Evolutionary conservation across 805 yeast species (phyloP), one percentile per base, ranked within the genome.

Genomic region (Nakazawaea ambrosiae): DNA sequence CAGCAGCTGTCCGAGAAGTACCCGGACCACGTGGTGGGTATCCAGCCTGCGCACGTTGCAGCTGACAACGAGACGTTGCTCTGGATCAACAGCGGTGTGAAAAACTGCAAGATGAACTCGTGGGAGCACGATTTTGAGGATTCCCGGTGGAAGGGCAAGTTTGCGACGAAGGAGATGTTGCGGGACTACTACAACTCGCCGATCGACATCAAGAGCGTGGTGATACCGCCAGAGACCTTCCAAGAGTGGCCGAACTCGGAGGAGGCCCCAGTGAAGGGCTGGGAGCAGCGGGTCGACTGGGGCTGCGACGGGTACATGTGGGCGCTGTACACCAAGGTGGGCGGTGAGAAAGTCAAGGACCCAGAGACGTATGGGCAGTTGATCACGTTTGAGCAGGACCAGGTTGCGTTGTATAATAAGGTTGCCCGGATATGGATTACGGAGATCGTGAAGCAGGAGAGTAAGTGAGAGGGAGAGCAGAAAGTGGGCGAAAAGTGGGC

Each of bases 11-110:
- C 77, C 20, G 34, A 27, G 2, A 29, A 20, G 27, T 23, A 31
- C 10, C 38, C 42, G 7, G 36, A 34, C 20, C 34, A 34, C 5
- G 36, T 34, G 6, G 23, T 39, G 2, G 39, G 42, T 4, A 34
- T 39, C 15, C 82, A 77, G 49, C 83, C 83, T 1, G 80, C 75
- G 2, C 84, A 77, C 54, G 54, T 77, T 11, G 57, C 63, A 20
- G 78, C 71, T 36, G 78, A 73, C 50, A 57, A 65, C 36, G 63
- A 60, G 31, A 64, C 73, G 0, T 52, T 77, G 33, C 48, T 78
- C 4, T 81, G 88, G 87, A 65, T 79, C 35, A 81, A 81, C 49
- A 81, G 87, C n/a, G 90, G 90, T 0, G 68, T 79, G 50, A 61
- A 66, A 34, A 73, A 66, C 36, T 81, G 88, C 55, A 73, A 74